A percentile compares a stretch with the other conserved stretches of the same genome.
Conservation (phyloP, 257 asterid genomes). For the Hygrophila difformis region DNA sequence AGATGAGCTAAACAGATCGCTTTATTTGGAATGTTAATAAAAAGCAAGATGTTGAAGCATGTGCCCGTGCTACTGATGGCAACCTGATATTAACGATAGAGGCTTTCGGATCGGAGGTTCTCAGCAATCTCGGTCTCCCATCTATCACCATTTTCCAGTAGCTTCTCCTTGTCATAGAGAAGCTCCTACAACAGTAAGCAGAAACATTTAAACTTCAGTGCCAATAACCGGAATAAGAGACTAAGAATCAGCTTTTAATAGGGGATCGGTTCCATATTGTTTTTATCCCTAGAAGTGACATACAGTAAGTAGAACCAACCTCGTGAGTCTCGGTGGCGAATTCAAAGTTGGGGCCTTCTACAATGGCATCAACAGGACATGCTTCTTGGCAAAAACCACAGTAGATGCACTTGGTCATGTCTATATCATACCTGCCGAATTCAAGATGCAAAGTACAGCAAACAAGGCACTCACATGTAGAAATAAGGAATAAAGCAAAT, state of each 20-base stretch:
- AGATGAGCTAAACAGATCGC: background rate
- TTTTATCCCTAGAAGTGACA: no score
- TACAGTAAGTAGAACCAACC: constrained; percentile 27
- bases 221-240: no score
- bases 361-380: constrained; percentile 96
- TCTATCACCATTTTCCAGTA: constrained; percentile 84
- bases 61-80: no score
- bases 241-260: no score
- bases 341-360: constrained; percentile 94
- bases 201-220: no score
- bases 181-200: constrained; percentile 54
- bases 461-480: background rate
- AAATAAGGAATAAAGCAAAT: no score
- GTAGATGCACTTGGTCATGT: constrained; percentile 95
- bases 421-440: constrained; percentile 69
- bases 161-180: constrained; percentile 91
- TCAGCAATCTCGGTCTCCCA: constrained; percentile 96
- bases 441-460: background rate
- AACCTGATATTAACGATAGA: constrained; percentile 44
- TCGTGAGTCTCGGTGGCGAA: constrained; percentile 93
- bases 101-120: constrained; percentile 90
- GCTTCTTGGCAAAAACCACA: constrained; percentile 99
- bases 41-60: background rate
- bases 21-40: background rate
- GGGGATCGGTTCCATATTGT: no score